Conservation (phyloP, 202 grass and related monocot genomes). For the Schoenoplectus triqueter region DNA sequence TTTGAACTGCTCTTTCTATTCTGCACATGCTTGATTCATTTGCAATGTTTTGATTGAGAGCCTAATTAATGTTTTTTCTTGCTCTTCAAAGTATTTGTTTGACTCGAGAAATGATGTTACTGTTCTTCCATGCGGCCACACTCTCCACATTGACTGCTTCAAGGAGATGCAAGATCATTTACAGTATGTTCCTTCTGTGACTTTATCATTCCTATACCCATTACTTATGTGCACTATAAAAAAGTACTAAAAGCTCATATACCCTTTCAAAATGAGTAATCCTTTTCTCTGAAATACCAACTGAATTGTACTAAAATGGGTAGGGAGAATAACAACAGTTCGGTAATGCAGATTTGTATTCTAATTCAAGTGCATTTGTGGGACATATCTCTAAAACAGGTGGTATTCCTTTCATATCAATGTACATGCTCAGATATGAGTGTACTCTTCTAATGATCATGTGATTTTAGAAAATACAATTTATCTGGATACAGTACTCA, state of each 20-base stretch:
- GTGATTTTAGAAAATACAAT: not conserved
- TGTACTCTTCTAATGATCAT: not conserved
- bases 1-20: not conserved
- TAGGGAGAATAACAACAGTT: not conserved
- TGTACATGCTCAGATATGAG: not conserved
- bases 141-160: slow-evolving; percentile 83
- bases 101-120: slow-evolving; percentile 75
- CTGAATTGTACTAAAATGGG: not conserved
- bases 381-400: not conserved
- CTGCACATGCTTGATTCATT: slow-evolving; percentile 10
- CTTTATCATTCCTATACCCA: not conserved
- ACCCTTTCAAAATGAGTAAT: not conserved
- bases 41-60: not conserved
- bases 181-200: slow-evolving; percentile 56
- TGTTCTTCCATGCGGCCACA: slow-evolving; percentile 85
- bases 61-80: slow-evolving; percentile 27
- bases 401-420: not conserved
- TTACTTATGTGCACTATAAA: not conserved
- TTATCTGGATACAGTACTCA: not conserved
- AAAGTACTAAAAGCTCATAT: not conserved
- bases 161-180: slow-evolving; percentile 92
- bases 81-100: slow-evolving; percentile 67
- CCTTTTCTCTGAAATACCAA: not conserved
- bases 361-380: not conserved
- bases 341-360: not conserved